Evolutionary conservation across 2,329 filamentous ascomycete species (phyloP).

Genomic region (Hypomyces perniciosus): DNA sequence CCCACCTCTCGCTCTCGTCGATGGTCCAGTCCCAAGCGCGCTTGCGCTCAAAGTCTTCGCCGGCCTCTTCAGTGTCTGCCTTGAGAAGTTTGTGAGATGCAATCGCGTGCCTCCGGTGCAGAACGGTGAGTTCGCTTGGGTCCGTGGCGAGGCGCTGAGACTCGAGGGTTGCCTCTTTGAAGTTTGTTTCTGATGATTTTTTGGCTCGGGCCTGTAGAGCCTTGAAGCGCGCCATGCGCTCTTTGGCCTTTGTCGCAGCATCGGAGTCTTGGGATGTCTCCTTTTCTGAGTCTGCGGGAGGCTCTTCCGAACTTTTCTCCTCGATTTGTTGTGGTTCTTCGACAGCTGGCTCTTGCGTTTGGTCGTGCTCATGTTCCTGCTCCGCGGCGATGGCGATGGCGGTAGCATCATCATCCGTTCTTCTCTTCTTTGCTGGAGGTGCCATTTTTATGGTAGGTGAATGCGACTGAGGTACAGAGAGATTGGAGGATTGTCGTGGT

Average conservation of each 20-base stretch:
- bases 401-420: constrained; percentile 14
- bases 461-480: not conserved
- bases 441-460: constrained; percentile 17
- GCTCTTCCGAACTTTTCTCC: not conserved
- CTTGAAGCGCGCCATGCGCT: constrained; percentile 77
- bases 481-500: not conserved
- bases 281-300: constrained; percentile 11
- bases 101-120: constrained; percentile 81
- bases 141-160: constrained; percentile 74
- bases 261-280: constrained; percentile 18
- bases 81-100: constrained; percentile 91
- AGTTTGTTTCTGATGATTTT: constrained; percentile 64
- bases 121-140: constrained; percentile 65
- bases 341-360: not conserved
- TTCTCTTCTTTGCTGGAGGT: constrained; percentile 24
- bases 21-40: constrained; percentile 98
- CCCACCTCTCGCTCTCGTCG: constrained; percentile 92
- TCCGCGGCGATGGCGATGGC: constrained; percentile 7
- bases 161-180: constrained; percentile 79
- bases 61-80: constrained; percentile 76
- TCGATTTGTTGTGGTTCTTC: constrained; percentile 1
- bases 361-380: not conserved
- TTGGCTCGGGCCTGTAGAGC: constrained; percentile 77
- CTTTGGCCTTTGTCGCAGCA: constrained; percentile 46
- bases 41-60: constrained; percentile 94